These are phyloP conservation scores for Eleusine indica DNA, from an alignment of 176 grass and related monocot species.

Conservation along the genomic window DNA sequence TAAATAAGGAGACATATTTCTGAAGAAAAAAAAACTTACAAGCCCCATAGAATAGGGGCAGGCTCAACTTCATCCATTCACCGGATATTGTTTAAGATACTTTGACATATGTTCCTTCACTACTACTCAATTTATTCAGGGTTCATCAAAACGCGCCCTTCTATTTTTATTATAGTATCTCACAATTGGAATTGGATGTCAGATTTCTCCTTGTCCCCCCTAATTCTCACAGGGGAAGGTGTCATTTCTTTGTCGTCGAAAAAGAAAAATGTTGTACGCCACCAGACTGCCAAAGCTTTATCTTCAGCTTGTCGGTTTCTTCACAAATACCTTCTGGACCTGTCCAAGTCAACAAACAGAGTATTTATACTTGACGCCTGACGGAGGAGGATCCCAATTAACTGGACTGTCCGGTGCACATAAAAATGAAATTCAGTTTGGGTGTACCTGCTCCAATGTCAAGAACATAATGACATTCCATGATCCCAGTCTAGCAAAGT, in stretches of 20 bases:
- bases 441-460: slow-evolving; percentile 89
- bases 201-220: slow-evolving; percentile 39
- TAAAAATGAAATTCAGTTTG: slow-evolving; percentile 4
- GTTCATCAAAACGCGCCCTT: not conserved
- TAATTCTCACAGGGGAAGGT: not conserved
- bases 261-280: slow-evolving; percentile 3
- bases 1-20: too few relatives aligned
- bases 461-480: slow-evolving; percentile 99
- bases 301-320: slow-evolving; percentile 44
- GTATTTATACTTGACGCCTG: not conserved
- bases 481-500: slow-evolving; percentile 91
- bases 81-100: slow-evolving; percentile 13
- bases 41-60: too few relatives aligned
- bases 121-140: slow-evolving; percentile 23
- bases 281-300: slow-evolving; percentile 11
- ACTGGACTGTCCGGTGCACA: not conserved
- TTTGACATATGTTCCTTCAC: not conserved
- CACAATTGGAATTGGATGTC: slow-evolving; percentile 24
- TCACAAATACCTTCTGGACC: slow-evolving; percentile 73
- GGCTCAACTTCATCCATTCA: slow-evolving; percentile 16
- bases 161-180: slow-evolving; percentile 22
- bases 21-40: too few relatives aligned
- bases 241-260: slow-evolving; percentile 3
- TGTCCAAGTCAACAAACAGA: slow-evolving; percentile 32
- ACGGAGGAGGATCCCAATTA: not conserved